These are phyloP conservation scores for Crithidia thermophila DNA, from an alignment of 208 protist species.

Conservation along the genomic window DNA sequence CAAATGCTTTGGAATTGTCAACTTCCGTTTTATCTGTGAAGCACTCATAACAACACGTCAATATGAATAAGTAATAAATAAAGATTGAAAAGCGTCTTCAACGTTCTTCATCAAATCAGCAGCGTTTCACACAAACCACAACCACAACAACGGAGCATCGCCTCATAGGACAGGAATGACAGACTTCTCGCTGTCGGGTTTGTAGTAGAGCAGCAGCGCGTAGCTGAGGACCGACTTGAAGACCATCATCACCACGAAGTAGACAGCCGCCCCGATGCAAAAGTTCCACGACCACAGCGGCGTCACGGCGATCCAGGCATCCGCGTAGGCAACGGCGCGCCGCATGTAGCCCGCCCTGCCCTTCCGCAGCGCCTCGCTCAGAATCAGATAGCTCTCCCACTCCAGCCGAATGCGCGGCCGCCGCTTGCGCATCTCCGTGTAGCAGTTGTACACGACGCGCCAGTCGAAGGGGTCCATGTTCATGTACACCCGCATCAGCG, in stretches of 20 bases:
- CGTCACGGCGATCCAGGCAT: conserved; percentile 84
- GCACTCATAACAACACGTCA: too few species aligned
- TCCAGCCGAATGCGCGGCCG: conserved; percentile 68
- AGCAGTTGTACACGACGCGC: conserved; percentile 91
- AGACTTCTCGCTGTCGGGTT: conserved; percentile 19
- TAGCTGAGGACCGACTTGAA: conserved; percentile 56
- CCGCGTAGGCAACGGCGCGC: conserved; percentile 68
- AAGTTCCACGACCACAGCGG: conserved; percentile 62
- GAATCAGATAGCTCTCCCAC: conserved; percentile 83
- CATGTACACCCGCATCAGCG: conserved; percentile 85
- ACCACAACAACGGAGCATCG: too few species aligned
- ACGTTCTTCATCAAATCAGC: too few species aligned
- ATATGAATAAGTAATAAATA: too few species aligned
- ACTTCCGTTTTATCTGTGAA: too few species aligned
- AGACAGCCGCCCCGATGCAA: conserved; percentile 46
- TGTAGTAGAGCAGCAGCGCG: conserved; percentile 43
- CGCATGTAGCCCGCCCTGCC: conserved; percentile 68
- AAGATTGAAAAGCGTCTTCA: too few species aligned
- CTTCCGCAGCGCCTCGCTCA: conserved; percentile 65
- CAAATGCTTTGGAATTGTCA: too few species aligned
- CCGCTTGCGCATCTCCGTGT: conserved; percentile 75
- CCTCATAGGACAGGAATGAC: neutral
- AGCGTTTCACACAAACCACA: too few species aligned
- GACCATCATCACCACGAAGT: conserved; percentile 54
- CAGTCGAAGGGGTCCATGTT: conserved; percentile 92